Evolutionary conservation across 129 eudicot genomes (phyloP).

Genomic region (Helianthus tuberosus): DNA sequence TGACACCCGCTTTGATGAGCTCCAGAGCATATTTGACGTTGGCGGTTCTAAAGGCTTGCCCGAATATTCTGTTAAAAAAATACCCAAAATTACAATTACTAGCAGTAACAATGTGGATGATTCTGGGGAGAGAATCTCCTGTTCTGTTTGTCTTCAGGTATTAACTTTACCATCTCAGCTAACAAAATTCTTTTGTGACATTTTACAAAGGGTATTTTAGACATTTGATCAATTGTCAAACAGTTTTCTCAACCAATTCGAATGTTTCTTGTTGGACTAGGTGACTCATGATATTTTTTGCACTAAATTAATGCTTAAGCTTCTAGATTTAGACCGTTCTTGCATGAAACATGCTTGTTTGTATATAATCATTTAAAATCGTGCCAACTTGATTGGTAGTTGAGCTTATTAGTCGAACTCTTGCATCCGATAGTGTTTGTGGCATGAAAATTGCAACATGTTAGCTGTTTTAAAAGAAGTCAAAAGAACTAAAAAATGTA

Average conservation of each 20-base stretch:
- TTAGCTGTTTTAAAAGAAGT: no score
- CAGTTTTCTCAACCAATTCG: no score
- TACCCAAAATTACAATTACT: conserved; percentile 69
- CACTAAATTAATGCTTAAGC: conserved; percentile 1
- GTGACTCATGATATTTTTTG: neutral
- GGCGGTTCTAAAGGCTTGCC: conserved; percentile 81
- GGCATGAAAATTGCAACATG: neutral
- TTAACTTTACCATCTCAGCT: conserved; percentile 1
- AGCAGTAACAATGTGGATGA: conserved; percentile 61
- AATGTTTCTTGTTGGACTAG: no score
- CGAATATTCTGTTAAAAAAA: conserved; percentile 68
- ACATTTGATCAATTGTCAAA: no score
- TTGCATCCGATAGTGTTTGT: neutral
- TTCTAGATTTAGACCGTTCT: neutral
- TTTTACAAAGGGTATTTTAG: no score
- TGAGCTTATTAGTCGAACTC: conserved; percentile 7
- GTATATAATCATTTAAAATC: conserved; percentile 5
- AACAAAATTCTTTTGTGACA: neutral
- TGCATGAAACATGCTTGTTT: conserved; percentile 10
- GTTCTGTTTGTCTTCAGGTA: conserved; percentile 98
- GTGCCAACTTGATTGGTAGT: conserved; percentile 16
- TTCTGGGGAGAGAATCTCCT: conserved; percentile 84
- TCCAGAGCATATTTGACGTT: conserved; percentile 73
- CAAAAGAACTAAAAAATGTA: no score
- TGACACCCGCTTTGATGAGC: conserved; percentile 76